phyloP scores from a whole-genome alignment of 2,329 filamentous ascomycete genomes.

The Cadophora sp. region DNA sequence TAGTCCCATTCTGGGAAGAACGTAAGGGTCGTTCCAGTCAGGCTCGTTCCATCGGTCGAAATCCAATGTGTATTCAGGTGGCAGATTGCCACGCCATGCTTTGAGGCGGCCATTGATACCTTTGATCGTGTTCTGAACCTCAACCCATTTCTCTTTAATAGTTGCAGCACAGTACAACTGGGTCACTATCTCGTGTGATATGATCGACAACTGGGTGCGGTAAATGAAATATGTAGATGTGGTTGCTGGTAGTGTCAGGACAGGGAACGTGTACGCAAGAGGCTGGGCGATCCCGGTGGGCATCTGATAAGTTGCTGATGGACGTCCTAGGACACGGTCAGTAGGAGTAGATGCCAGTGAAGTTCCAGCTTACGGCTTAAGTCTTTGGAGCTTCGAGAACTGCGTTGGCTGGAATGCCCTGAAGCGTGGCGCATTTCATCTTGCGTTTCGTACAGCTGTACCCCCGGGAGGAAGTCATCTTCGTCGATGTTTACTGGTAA shows the following conservation, averaged over 20 bases:
- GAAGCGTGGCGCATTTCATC: slow-evolving; percentile 4
- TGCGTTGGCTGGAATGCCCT: slow-evolving; percentile 17
- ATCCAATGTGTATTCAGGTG: slow-evolving; percentile 30
- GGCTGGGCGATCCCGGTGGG: slow-evolving; percentile 17
- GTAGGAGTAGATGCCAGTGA: not conserved
- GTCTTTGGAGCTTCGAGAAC: slow-evolving; percentile 23
- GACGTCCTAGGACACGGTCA: slow-evolving; percentile 15
- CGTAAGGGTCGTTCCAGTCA: slow-evolving; percentile 28
- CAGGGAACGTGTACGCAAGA: slow-evolving; percentile 23
- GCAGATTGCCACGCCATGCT: slow-evolving; percentile 33
- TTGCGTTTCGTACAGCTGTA: slow-evolving; percentile 20
- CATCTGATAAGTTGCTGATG: slow-evolving; percentile 27
- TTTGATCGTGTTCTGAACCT: slow-evolving; percentile 36
- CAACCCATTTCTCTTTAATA: slow-evolving; percentile 36
- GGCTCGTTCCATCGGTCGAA: slow-evolving; percentile 30
- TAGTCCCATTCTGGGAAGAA: slow-evolving; percentile 31
- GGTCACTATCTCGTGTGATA: slow-evolving; percentile 39
- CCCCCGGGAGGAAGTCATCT: slow-evolving; percentile 21
- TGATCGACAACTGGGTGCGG: slow-evolving; percentile 37
- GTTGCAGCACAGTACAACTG: slow-evolving; percentile 40
- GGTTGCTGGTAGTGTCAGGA: slow-evolving; percentile 29
- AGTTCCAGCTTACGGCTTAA: slow-evolving; percentile 3
- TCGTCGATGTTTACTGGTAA: slow-evolving; percentile 38
- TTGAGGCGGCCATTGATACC: slow-evolving; percentile 34
- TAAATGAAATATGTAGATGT: slow-evolving; percentile 40